phyloP scores from a whole-genome alignment of 805 yeast species.

The Candida adriatica region DNA sequence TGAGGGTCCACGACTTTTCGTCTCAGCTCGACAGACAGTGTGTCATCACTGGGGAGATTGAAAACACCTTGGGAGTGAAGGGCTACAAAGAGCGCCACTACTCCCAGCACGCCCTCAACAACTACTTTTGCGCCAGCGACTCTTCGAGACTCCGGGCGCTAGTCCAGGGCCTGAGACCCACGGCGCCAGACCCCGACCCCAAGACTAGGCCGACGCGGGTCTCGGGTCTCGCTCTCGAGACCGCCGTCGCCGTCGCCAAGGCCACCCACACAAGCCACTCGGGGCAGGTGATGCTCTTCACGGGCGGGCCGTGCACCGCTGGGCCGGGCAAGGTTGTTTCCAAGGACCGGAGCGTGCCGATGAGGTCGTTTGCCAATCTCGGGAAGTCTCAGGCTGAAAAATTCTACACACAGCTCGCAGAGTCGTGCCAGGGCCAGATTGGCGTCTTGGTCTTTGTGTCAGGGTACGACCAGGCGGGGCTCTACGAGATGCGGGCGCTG shows the following conservation, averaged over 20 bases:
- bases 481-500: constrained; percentile 81
- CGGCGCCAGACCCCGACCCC: background rate
- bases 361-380: constrained; percentile 91
- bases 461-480: constrained; percentile 91
- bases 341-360: constrained; percentile 78
- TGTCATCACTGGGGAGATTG: constrained; percentile 32
- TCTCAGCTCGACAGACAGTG: constrained; percentile 2
- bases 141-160: background rate
- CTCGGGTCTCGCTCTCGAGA: constrained; percentile 79
- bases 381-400: constrained; percentile 61
- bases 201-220: constrained; percentile 62
- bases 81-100: background rate
- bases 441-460: constrained; percentile 48
- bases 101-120: constrained; percentile 1
- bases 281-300: constrained; percentile 77
- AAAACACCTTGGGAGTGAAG: background rate
- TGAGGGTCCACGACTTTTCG: constrained; percentile 62
- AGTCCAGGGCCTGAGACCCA: constrained; percentile 2
- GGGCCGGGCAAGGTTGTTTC: constrained; percentile 93
- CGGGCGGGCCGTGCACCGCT: constrained; percentile 90
- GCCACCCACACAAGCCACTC: constrained; percentile 79
- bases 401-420: constrained; percentile 65
- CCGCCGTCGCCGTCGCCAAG: constrained; percentile 63
- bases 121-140: constrained; percentile 1
- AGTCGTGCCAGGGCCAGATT: constrained; percentile 40